A percentile compares a stretch with the other conserved stretches of the same genome.
Evolutionary conservation across 2,329 filamentous ascomycete genomes (phyloP).

Genomic region (Alternaria incomplexa): DNA sequence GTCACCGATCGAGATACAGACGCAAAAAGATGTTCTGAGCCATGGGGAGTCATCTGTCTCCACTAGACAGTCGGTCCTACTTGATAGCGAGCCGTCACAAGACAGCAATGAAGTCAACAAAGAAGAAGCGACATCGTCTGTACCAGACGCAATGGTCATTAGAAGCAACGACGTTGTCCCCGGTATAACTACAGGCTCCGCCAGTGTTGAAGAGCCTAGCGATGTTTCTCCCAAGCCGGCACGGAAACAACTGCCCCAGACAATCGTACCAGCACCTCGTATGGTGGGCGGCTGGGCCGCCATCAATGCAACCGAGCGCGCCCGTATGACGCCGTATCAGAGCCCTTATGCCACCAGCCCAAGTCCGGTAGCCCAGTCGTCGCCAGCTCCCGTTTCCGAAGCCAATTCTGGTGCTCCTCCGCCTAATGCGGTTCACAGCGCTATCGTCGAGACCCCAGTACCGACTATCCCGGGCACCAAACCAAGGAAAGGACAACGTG

Average conservation of each 20-base stretch:
- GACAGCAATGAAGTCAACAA: background rate
- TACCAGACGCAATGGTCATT: background rate
- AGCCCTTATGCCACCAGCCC: conserved; percentile 24
- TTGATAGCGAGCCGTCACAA: background rate
- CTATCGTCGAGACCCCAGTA: conserved; percentile 6
- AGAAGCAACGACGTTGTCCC: background rate
- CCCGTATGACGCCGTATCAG: conserved; percentile 12
- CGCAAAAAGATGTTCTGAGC: background rate
- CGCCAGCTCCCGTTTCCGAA: background rate
- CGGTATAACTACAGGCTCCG: background rate
- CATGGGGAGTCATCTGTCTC: background rate
- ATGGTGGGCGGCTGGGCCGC: conserved; percentile 22
- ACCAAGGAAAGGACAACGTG: conserved; percentile 2
- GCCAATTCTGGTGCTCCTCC: background rate
- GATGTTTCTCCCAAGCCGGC: background rate
- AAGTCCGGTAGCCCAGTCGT: background rate
- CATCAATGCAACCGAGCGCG: conserved; percentile 19
- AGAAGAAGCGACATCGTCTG: background rate
- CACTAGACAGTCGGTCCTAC: background rate
- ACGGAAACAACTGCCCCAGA: background rate
- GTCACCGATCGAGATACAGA: background rate
- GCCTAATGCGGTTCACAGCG: background rate
- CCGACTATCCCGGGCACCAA: conserved; percentile 10
- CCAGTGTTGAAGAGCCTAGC: background rate
- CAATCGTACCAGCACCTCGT: background rate